Percentiles rank a stretch among this genome's conserved stretches.
These are phyloP conservation scores for Solanum pimpinellifolium DNA, from an alignment of 257 asterid species.

Conservation along the genomic window DNA sequence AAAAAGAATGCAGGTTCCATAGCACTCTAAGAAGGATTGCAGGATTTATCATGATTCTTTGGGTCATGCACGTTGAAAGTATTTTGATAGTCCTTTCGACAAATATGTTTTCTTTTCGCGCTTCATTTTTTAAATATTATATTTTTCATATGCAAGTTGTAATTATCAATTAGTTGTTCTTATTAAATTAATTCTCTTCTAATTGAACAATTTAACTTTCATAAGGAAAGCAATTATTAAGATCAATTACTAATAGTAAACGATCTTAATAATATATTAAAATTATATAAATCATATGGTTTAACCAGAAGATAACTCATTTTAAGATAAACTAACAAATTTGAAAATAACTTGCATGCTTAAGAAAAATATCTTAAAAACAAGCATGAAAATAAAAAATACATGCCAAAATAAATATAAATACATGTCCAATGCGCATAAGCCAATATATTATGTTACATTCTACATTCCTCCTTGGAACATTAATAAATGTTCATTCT, in stretches of 20 bases:
- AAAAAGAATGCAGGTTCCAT: too few species aligned
- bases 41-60: too few species aligned
- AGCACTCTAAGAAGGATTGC: too few species aligned
- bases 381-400: conserved; percentile 1
- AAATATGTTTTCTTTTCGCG: conserved; percentile 15
- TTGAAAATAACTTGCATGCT: background rate
- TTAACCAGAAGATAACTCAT: background rate
- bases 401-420: conserved; percentile 28
- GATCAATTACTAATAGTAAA: background rate
- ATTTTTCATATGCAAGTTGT: background rate
- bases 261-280: background rate
- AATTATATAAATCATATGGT: background rate
- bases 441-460: conserved; percentile 27
- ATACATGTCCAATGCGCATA: conserved; percentile 26
- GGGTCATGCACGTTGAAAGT: too few species aligned
- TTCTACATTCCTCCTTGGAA: conserved; percentile 28
- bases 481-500: conserved; percentile 26
- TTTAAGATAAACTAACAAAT: background rate
- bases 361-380: background rate
- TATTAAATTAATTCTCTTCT: background rate
- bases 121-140: background rate
- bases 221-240: background rate
- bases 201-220: background rate
- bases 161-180: background rate
- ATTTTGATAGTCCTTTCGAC: conserved; percentile 10